A percentile compares a stretch with the other conserved stretches of the same genome.
phyloP scores from a whole-genome alignment of 768 basidiomycete species.

The Trametes cinnabarina region DNA sequence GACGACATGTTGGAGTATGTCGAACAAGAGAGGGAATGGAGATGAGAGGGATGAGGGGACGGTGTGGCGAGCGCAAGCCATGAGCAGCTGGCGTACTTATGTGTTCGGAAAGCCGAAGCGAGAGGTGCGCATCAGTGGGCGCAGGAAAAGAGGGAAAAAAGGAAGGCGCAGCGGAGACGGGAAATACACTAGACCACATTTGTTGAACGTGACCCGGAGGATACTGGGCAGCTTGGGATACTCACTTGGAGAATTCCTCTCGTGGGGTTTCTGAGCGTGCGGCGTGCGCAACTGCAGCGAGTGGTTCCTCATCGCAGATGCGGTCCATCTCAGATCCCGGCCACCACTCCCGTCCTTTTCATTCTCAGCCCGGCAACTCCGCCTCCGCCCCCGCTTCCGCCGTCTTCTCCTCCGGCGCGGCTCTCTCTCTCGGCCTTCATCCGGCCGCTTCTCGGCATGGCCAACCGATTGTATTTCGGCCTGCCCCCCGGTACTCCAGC shows the following conservation, averaged over 20 bases:
- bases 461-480: not conserved
- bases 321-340: not conserved
- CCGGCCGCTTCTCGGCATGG: not conserved
- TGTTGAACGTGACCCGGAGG: not conserved
- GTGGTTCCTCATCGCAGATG: not conserved
- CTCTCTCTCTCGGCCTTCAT: not conserved
- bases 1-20: constrained; percentile 6
- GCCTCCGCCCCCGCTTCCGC: not conserved
- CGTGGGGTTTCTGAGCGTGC: no score
- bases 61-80: not conserved
- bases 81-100: not conserved
- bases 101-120: not conserved
- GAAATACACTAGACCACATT: not conserved
- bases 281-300: no score
- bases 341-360: not conserved
- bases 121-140: not conserved
- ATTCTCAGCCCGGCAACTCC: not conserved
- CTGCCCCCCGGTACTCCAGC: no score
- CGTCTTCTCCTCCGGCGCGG: not conserved
- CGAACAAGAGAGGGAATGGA: not conserved
- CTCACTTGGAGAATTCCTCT: not conserved
- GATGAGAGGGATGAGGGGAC: not conserved
- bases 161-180: not conserved
- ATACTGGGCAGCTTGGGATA: not conserved
- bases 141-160: not conserved